Base-by-base conservation (phyloP, 1,284 basidiomycete species). In the Pterulicium gracile region DNA sequence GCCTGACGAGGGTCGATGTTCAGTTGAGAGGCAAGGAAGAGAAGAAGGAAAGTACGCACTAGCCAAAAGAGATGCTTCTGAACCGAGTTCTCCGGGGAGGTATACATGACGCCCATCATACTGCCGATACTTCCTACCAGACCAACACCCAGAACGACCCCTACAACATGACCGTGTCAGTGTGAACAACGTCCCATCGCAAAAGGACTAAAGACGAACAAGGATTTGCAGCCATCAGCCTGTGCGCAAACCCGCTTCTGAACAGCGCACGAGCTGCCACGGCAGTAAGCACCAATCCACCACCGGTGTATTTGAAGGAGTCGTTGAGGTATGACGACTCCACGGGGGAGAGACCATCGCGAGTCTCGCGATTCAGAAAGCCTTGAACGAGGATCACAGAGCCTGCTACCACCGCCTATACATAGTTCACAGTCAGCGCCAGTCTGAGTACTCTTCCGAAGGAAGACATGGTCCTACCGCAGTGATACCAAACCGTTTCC, bases 161-260 rank as follows among this genome's bases (percentile, higher is more conserved):
- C 79, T 83, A 46, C 12, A 51, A 35, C 45, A 21, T 42, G 23
- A 24, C 13, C n/a, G 24, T 45, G 32, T 49, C n/a, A 50, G 46
- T 23, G 39, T 7, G 12, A 20, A 3, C 43, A 17, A 48, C 17
- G 15, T 22, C 10, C 10, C 12, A 7, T 36, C 21, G 17, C 23
- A 12, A 13, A 2, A 44, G 15, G 20, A 4, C 27, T 42, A 3
- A 34, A n/a, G 35, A 65, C 75, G 50, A 51, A 80, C 85, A 94
- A 45, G 91, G 91, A 63, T 92, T 94, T 7, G 83, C 76, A 3
- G 81, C 66, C 90, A 94, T 93, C 45, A 95, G 67, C 42, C 85
- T 74, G 63, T 78, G 78, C 5, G 85, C 81, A 47, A 79, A 60
- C 0, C 91, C 91, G 42, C 77, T 81, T 51, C 65, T 75, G 67